Conservation (phyloP, 768 basidiomycete genomes). For the Phallus indusiatus region DNA sequence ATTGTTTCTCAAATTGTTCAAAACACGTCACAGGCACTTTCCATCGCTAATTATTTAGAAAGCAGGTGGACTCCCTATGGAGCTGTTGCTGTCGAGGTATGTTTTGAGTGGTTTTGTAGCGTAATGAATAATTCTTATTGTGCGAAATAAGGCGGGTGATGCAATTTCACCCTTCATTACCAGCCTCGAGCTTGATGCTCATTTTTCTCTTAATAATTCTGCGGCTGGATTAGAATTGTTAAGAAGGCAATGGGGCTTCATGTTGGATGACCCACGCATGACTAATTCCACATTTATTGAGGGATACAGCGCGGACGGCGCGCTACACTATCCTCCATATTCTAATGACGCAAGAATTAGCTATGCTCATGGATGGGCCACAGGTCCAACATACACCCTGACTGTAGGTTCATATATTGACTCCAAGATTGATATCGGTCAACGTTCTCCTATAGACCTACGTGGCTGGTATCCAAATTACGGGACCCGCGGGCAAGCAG, state of each 20-base stretch:
- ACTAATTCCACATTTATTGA: constrained; percentile 7
- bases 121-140: not conserved
- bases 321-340: constrained; percentile 3
- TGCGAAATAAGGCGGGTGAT: not conserved
- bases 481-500: not conserved
- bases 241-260: constrained; percentile 6
- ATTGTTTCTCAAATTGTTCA: not conserved
- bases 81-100: constrained; percentile 4
- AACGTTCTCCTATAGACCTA: not conserved
- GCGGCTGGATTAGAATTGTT: not conserved
- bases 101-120: not conserved
- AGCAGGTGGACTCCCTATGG: constrained; percentile 3
- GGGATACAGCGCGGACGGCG: constrained; percentile 5
- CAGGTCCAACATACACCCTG: constrained; percentile 1
- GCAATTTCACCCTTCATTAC: constrained; percentile 3
- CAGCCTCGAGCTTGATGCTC: constrained; percentile 1
- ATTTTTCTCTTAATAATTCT: constrained; percentile 5
- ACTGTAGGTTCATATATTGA: not conserved
- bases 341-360: constrained; percentile 4
- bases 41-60: not conserved
- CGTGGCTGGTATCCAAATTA: constrained; percentile 1
- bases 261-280: constrained; percentile 5
- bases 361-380: constrained; percentile 5
- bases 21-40: constrained; percentile 2
- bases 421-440: not conserved